Base-by-base conservation (phyloP, 441 rosid species). In the Pelargonium myrrhifolium region DNA sequence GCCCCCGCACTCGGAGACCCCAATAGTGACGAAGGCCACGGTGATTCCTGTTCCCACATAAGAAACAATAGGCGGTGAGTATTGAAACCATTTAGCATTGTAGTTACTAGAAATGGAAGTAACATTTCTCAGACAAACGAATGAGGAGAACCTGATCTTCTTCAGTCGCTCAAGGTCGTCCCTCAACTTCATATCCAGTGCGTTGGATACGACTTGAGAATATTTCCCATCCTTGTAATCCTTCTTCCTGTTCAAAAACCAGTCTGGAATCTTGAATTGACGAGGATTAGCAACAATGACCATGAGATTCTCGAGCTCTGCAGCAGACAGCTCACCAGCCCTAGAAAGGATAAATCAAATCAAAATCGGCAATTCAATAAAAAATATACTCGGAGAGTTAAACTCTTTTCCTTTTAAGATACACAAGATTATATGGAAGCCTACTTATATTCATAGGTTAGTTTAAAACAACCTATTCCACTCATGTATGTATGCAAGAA, bases 241-340 rank as follows among this genome's bases (percentile, higher is more conserved):
- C 70, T 74, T 74, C 77, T 74, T 74, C 40, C 77, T 74, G 77
- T 74, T 74, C 51, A 74, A 53, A 55, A 74, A 69, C 77, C 77
- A 74, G 20, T 74, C 77, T 0, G 77, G 73, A 24, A 74, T 74
- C 51, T 74, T 74, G 51, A 74, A 74, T 69, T 74, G 76, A 14
- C 76, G 76, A 26, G 76, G 76, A 18, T 74, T 74, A 60, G 76
- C 76, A 1, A 74, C 76, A 20, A 74, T 74, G 0, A 49, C 47
- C 77, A 74, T 74, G 22, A 74, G 77, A 70, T 74, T 74, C 51
- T 74, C 77, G 1, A 74, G 73, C 70, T 74, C 77, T 4, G 77
- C 77, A 37, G 77, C 77, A 35, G 73, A 58, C 63, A 74, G 53
- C 20, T 74, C 77, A 65, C 77, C 77, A 65, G 77, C 77, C 67